Evolutionary conservation across 2,329 filamentous ascomycete genomes (phyloP), one percentile per base, ranked within the genome.

Genomic region (Chlorencoelia australis): DNA sequence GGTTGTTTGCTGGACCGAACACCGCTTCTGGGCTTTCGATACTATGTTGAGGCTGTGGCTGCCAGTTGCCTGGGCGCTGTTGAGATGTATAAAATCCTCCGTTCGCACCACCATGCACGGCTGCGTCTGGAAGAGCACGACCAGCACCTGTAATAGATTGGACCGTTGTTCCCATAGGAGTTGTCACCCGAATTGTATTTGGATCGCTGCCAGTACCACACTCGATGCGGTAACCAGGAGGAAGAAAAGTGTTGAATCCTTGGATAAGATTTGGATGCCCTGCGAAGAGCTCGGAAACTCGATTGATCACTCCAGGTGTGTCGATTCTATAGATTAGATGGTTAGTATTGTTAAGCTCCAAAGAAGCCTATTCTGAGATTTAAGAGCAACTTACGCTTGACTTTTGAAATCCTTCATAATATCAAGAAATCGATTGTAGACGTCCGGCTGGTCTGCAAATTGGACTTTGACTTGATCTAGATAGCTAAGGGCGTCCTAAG

Each of bases 401-500:
- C 87, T 94, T 63, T 98, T 98, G 60, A 98, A 98, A 52, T 98
- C 91, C 56, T 98, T 98, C 91, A 98, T 98, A 32, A 98, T 98
- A 51, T 98, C 91, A 30, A 98, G 65, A 52, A 98, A 96, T 24
- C 84, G 73, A 54, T 96, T 96, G 55, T 98, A 98, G 1, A 98
- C 91, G 59, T 96, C 89, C 4, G 91, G 88, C 49, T 95, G 87
- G 45, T 96, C 89, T 42, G 87, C 83, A 51, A 98, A 98, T 55
- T 94, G 88, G 18, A 96, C 88, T 62, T 98, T 98, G 46, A 98
- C 91, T 60, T 96, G 91, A 56, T 98, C 91, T 16, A 98, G 74
- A 56, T 98, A 98, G 53, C 87, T 95, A 29, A 98, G 71, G 20
- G 91, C 91, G 62, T 84, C 79, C 71, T 76, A 53, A 5, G 46